Base-by-base conservation (phyloP, 768 basidiomycete genomes). In the Tephrocybe rancida region DNA sequence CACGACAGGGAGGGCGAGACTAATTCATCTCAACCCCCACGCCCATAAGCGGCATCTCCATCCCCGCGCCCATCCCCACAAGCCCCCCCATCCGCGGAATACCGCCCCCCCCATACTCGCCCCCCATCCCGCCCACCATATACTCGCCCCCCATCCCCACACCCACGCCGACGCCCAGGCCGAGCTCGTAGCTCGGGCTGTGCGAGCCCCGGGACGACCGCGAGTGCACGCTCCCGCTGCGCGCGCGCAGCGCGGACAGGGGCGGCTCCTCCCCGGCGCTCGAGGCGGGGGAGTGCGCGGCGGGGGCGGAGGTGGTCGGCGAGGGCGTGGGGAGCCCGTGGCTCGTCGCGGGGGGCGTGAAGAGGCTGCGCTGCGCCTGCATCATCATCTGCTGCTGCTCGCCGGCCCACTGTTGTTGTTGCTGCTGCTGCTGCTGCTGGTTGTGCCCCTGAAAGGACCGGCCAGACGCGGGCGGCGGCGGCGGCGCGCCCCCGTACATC, bases 311-410 rank as follows among this genome's bases (percentile, higher is more conserved):
- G 24, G 51, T 3, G 21, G 61, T 56, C 3, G 59, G 61, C 10
- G 51, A 56, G 9, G 64, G 64, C 24, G 65, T 56, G 1, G 69
- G 66, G 51, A 70, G 64, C 35, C 69, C 68, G 55, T 78, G 78
- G 19, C 74, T 66, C 10, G 67, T 63, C 6, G 73, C 68, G 19
- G 80, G 74, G 32, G 79, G 75, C 3, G 78, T 77, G 59, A 77
- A 72, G 48, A 77, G 65, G 43, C 61, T 56, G 2, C 70, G 66
- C 32, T 73, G 74, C 0, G 70, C 59, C n/a, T 67, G 69, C 13
- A 61, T 45, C 55, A 63, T 61, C 56, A 59, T 59, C 48, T 64
- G 70, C 39, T 58, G 54, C 27, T n/a, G n/a, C n/a, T n/a, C n/a
- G n/a, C n/a, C n/a, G n/a, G n/a, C n/a, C n/a, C n/a, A n/a, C n/a